Evolutionary conservation across 306 rosid genomes (phyloP), one percentile per base, ranked within the genome.

Genomic region (Arachis stenosperma): DNA sequence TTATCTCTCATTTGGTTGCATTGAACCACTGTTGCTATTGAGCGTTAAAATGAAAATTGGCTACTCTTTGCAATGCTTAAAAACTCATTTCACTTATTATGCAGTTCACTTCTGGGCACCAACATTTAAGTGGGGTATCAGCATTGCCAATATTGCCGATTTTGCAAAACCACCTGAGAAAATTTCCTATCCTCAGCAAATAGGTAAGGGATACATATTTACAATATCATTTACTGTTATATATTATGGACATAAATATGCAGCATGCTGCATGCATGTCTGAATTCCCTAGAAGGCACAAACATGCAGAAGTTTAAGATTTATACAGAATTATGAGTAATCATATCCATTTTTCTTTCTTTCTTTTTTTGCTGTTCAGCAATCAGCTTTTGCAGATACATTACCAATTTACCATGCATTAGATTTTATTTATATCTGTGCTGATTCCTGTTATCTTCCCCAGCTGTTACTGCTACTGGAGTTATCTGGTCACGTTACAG

Each of bases 41-140:
- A 78, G 15, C 44, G 67, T 59, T 61, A 46, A 5, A 58, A 41
- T 47, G 67, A 64, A 66, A 41, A 30, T 41, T 79, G 17, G 73
- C 33, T 30, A 48, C 51, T 50, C 50, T 27, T 64, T 58, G 56
- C 5, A 5, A 41, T 73, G 55, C 85, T 17, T 70, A 70, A 42
- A 69, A 58, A 68, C 46, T 33, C 39, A 6, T 81, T 59, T 55
- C 37, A 33, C 37, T 33, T 37, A 48, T 57, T 62, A 61, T 80
- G 80, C 90, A 94, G 97, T 94, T 91, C 97, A 89, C 79, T 94
- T 94, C 66, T 91, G 99, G 99, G 97, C 99, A 70, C 99, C 97
- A 7, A 91, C 99, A n/a, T 89, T 94, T 75, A 94, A 94, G 80
- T 94, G 97, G 99, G 92, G 99, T 36, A 90, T 94, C 85, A 94